These are phyloP conservation scores for Fusarium sp. DNA, from an alignment of 2,329 filamentous ascomycete species.

Conservation along the genomic window DNA sequence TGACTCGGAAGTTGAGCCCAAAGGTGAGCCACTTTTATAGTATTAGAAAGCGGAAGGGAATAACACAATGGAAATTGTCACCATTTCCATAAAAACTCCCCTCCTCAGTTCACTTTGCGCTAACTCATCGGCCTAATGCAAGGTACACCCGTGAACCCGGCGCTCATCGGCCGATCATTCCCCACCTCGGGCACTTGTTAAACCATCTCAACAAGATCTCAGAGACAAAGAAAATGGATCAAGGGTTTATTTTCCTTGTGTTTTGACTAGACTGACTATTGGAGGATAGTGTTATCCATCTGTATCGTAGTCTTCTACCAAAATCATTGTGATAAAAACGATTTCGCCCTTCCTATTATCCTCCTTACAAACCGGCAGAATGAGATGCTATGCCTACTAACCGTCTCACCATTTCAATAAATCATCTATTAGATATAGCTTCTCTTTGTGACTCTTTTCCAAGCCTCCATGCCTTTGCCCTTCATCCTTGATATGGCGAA, in stretches of 20 bases:
- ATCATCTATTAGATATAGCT: not conserved
- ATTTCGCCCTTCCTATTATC: not conserved
- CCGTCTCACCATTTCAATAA: not conserved
- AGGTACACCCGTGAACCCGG: not conserved
- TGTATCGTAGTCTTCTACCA: not conserved
- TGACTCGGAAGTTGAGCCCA: not conserved
- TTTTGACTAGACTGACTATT: too few species aligned
- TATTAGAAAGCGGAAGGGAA: not conserved
- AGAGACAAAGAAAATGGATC: not conserved
- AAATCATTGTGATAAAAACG: not conserved
- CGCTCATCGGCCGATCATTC: not conserved
- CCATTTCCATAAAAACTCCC: not conserved
- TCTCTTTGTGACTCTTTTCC: not conserved
- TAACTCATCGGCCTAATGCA: not conserved
- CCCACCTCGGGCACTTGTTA: not conserved
- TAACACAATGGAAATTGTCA: not conserved
- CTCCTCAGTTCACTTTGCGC: not conserved
- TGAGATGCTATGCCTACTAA: not conserved
- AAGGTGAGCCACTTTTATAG: not conserved
- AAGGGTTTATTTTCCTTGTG: too few species aligned
- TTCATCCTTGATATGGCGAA: not conserved
- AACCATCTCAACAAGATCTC: not conserved
- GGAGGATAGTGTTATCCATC: too few species aligned
- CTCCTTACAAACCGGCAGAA: not conserved
- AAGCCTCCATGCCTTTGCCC: not conserved